Conservation (phyloP, 2,329 filamentous ascomycete genomes). For the Alternaria incomplexa region DNA sequence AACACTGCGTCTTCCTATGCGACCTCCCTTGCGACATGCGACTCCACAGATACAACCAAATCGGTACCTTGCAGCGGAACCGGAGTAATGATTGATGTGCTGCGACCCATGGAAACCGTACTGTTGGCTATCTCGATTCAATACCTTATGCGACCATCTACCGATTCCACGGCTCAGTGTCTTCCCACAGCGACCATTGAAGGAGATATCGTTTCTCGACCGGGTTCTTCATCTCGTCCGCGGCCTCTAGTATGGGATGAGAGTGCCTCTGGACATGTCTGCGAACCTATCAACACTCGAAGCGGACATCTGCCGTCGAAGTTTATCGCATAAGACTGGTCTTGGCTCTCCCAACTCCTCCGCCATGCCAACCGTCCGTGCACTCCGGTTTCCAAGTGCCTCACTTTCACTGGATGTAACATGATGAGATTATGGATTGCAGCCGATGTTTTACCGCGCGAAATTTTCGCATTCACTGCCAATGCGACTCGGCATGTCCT, state of each 20-base stretch:
- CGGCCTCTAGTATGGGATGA: background rate
- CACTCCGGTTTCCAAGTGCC: slow-evolving; percentile 3
- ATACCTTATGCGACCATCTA: background rate
- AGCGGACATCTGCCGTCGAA: background rate
- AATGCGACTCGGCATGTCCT: slow-evolving; percentile 1
- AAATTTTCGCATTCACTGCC: slow-evolving; percentile 5
- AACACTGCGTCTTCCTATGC: background rate
- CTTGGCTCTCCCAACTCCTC: background rate
- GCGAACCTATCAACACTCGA: background rate
- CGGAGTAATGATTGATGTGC: background rate
- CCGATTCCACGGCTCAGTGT: background rate
- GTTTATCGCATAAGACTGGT: background rate
- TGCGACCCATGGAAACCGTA: background rate
- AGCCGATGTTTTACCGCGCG: slow-evolving; percentile 7
- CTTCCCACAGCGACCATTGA: background rate
- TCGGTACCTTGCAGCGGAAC: background rate
- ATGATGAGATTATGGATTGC: background rate
- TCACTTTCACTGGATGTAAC: slow-evolving; percentile 10
- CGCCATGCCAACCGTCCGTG: background rate
- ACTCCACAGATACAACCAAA: background rate
- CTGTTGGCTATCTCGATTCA: background rate
- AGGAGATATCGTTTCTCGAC: background rate
- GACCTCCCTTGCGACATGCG: background rate
- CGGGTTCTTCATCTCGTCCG: background rate
- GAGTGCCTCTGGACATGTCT: background rate